phyloP scores from a whole-genome alignment of 345 rosid species.

The Melaleuca alternifolia region DNA sequence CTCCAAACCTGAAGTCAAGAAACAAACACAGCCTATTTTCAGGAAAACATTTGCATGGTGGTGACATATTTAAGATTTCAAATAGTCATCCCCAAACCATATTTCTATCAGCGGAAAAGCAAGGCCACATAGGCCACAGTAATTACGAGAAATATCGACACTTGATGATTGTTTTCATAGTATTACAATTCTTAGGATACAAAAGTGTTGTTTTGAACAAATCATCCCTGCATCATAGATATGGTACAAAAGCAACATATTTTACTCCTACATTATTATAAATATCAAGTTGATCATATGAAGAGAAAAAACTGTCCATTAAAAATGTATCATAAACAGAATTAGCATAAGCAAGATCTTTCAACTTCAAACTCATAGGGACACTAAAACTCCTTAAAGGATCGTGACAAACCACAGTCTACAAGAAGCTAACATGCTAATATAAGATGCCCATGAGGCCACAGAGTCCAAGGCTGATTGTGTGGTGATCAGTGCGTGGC shows the following conservation, averaged over 20 bases:
- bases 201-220: background rate
- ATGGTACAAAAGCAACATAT: background rate
- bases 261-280: background rate
- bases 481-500: background rate
- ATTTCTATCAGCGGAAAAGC: background rate
- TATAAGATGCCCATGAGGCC: background rate
- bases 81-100: background rate
- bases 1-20: slow-evolving; percentile 62
- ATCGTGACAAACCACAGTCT: background rate
- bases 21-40: background rate
- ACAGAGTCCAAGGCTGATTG: background rate
- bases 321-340: background rate
- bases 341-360: background rate
- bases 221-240: background rate
- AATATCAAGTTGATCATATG: background rate
- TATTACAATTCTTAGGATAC: background rate
- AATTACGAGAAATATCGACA: background rate
- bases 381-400: background rate
- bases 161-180: background rate
- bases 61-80: background rate
- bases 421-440: background rate
- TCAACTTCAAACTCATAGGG: background rate
- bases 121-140: background rate
- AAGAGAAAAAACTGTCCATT: background rate
- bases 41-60: background rate